Conservation (phyloP, 2,329 filamentous ascomycete genomes). For the Alternaria panax region DNA sequence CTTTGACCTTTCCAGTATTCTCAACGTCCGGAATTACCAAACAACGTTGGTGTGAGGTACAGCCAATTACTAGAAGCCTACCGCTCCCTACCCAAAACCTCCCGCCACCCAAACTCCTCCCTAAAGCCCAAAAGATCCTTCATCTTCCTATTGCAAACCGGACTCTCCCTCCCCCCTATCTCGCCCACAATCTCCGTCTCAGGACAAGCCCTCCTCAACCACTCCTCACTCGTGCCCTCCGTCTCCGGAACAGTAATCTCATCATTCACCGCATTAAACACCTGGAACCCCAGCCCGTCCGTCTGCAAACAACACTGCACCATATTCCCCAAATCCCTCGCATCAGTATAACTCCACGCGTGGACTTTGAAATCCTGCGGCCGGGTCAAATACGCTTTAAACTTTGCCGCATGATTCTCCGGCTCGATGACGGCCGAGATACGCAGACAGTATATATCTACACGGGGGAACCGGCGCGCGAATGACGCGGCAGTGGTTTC, state of each 20-base stretch:
- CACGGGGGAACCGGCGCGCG: slow-evolving; percentile 58
- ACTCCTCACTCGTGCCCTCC: slow-evolving; percentile 54
- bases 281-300: slow-evolving; percentile 65
- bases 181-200: slow-evolving; percentile 58
- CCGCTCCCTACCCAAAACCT: slow-evolving; percentile 8
- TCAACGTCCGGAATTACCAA: neutral
- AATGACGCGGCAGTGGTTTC: slow-evolving; percentile 64
- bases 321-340: slow-evolving; percentile 66
- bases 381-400: slow-evolving; percentile 56
- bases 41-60: neutral
- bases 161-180: slow-evolving; percentile 64
- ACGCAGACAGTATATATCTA: slow-evolving; percentile 66
- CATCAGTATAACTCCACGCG: slow-evolving; percentile 69
- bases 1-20: neutral
- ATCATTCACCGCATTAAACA: slow-evolving; percentile 70
- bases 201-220: slow-evolving; percentile 59
- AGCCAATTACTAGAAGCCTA: neutral
- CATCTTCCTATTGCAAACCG: slow-evolving; percentile 66
- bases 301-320: slow-evolving; percentile 62
- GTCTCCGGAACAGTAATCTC: slow-evolving; percentile 57
- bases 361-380: slow-evolving; percentile 62
- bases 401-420: slow-evolving; percentile 61
- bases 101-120: slow-evolving; percentile 63
- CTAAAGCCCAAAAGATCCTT: slow-evolving; percentile 63
- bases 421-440: slow-evolving; percentile 68